These are phyloP conservation scores for Bryoerythrophyllum caledonicum DNA, from an alignment of 225 moss, liverwort and hornwort genomes.

Conservation along the genomic window DNA sequence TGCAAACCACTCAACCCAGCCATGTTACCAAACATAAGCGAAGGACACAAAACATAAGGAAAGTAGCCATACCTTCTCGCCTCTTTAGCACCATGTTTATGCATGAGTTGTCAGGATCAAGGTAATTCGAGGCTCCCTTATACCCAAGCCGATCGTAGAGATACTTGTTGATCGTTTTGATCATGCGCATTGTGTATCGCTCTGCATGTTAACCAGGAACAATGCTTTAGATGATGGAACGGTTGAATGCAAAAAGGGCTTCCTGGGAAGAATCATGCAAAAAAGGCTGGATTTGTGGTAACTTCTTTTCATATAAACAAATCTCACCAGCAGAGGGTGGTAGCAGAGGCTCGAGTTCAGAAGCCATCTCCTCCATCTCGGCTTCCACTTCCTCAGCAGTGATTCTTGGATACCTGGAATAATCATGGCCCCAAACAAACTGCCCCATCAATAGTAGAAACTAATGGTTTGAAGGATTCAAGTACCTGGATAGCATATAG, in stretches of 20 bases:
- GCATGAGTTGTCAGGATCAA: slow-evolving; percentile 68
- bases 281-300: slow-evolving; percentile 1
- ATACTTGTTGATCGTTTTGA: slow-evolving; percentile 58
- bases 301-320: neutral
- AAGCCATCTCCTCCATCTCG: slow-evolving; percentile 54
- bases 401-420: slow-evolving; percentile 54
- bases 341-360: slow-evolving; percentile 43
- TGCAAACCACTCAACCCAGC: slow-evolving; percentile 14
- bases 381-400: slow-evolving; percentile 62
- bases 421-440: neutral
- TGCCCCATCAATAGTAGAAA: slow-evolving; percentile 5
- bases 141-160: slow-evolving; percentile 47
- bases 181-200: slow-evolving; percentile 72
- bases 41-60: slow-evolving; percentile 1
- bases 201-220: slow-evolving; percentile 40
- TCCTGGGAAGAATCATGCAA: too few relatives aligned
- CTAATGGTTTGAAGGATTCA: slow-evolving; percentile 1
- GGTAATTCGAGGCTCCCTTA: slow-evolving; percentile 59
- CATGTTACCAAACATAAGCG: neutral
- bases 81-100: slow-evolving; percentile 67
- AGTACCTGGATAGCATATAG: neutral
- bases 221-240: neutral
- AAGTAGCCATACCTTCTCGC: slow-evolving; percentile 51
- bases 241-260: neutral
- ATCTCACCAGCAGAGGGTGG: slow-evolving; percentile 44